Evolutionary conservation across 129 eudicot genomes (phyloP), one percentile per base, ranked within the genome.

Genomic region (Pseudognaphalium luteoalbum): DNA sequence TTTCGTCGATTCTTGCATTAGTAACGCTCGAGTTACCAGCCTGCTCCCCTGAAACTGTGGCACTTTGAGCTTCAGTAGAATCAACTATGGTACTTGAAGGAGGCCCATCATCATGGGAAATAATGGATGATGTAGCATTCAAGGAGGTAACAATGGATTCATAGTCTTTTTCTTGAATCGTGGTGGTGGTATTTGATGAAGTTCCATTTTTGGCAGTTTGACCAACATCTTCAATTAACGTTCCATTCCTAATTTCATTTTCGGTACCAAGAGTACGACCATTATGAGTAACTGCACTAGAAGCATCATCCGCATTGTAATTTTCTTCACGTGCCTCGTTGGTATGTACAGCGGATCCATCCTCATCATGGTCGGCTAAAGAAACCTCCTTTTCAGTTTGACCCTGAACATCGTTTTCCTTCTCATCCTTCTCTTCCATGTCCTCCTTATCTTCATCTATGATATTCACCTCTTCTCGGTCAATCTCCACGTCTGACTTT

Each of bases 291-390:
- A 94, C 98, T 44, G 95, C 98, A 81, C 98, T 91, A 11, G 96
- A 94, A 83, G 98, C 98, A 86, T 91, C 99, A 82, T 94, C 97
- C 1, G 94, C 99, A 82, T 87, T 89, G 83, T 94, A 91, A 39
- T 87, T 86, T 81, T 89, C 92, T 78, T 91, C 99, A 37, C 95
- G 96, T 17, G 90, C 97, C 66, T 91, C 91, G 3, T 86, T 85
- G 59, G 83, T 74, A 65, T 80, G 78, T 39, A 19, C 56, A 7
- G 81, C 71, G 0, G 34, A 79, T 77, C 79, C 85, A 32, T 83
- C 89, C 73, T 72, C 84, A 70, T 85, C 94, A 75, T 65, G 84
- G 22, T 85, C 87, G 58, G 58, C 89, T n/a, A 20, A 68, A 39
- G 84, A 64, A 72, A 16, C 66, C 14, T 68, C 84, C 9, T 67